These are phyloP conservation scores for Coelastrella sp. DNA, from an alignment of 139 green algal species.

Conservation along the genomic window DNA sequence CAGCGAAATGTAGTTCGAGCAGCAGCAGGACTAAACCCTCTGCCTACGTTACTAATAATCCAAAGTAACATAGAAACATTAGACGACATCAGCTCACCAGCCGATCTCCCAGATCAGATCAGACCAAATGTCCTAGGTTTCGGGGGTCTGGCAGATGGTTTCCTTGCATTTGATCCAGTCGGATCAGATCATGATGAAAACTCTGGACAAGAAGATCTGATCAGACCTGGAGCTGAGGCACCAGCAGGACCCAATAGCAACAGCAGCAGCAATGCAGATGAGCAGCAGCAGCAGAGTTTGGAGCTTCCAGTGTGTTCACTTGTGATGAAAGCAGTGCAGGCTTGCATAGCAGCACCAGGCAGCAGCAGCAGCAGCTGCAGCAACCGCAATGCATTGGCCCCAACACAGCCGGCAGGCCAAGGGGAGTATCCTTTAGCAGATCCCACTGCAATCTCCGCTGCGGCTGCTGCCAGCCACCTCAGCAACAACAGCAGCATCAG, in stretches of 20 bases:
- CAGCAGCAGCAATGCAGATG: neutral
- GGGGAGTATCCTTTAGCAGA: neutral
- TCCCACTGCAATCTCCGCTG: neutral
- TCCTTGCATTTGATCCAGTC: slow-evolving; percentile 63
- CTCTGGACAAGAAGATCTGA: neutral
- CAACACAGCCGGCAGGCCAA: neutral
- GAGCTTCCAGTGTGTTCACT: slow-evolving; percentile 37
- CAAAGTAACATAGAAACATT: slow-evolving; percentile 65
- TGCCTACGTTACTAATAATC: slow-evolving; percentile 63
- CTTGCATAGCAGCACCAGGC: neutral
- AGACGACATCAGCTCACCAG: slow-evolving; percentile 46
- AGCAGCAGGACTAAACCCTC: neutral
- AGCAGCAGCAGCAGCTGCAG: neutral
- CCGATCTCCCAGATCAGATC: slow-evolving; percentile 57
- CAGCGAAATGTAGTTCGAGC: slow-evolving; percentile 36
- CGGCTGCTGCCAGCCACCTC: neutral
- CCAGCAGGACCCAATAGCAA: slow-evolving; percentile 13
- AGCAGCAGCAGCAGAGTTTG: neutral
- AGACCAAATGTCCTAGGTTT: slow-evolving; percentile 67
- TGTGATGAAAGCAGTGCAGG: slow-evolving; percentile 44
- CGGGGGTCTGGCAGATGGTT: slow-evolving; percentile 75
- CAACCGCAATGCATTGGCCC: neutral
- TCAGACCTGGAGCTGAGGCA: neutral
- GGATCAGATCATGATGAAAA: neutral
- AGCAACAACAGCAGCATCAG: slow-evolving; percentile 29